Percentiles rank a stretch among this genome's conserved stretches.
Evolutionary conservation across 225 moss, liverwort and hornwort species (phyloP).

Genomic region (Neckera pumila): DNA sequence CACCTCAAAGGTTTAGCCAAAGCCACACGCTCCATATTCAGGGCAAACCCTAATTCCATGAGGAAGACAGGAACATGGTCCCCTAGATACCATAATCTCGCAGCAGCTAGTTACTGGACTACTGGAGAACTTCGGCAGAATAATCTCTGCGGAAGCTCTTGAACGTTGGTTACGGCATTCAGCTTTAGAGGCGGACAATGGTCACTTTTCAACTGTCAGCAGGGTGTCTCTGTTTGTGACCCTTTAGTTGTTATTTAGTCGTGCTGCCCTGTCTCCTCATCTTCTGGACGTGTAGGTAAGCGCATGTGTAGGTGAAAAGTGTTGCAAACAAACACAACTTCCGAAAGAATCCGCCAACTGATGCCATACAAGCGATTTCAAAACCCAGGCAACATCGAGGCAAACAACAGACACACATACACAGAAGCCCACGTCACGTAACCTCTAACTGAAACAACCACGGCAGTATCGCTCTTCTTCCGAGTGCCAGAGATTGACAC

Average conservation of each 20-base stretch:
- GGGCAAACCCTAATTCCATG: not conserved
- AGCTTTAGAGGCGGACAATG: not conserved
- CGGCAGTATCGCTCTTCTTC: not conserved
- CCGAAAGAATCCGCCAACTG: not conserved
- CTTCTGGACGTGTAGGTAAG: not conserved
- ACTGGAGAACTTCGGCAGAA: not conserved
- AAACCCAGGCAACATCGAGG: not conserved
- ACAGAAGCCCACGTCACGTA: not conserved
- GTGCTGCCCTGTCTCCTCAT: not conserved
- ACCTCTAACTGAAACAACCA: not conserved
- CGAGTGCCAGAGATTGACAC: not conserved
- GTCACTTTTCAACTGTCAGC: not conserved
- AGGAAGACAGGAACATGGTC: not conserved
- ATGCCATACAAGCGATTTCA: not conserved
- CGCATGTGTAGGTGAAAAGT: not conserved
- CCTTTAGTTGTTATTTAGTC: not conserved
- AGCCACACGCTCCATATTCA: not conserved
- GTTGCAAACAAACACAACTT: not conserved
- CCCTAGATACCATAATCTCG: not conserved
- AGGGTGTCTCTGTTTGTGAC: not conserved
- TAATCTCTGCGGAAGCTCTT: not conserved
- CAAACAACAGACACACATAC: not conserved
- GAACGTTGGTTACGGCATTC: not conserved
- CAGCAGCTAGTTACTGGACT: not conserved
- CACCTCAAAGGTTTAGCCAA: not conserved